Evolutionary conservation across 2,329 filamentous ascomycete genomes (phyloP).

Genomic region (Cytospora chrysosperma): DNA sequence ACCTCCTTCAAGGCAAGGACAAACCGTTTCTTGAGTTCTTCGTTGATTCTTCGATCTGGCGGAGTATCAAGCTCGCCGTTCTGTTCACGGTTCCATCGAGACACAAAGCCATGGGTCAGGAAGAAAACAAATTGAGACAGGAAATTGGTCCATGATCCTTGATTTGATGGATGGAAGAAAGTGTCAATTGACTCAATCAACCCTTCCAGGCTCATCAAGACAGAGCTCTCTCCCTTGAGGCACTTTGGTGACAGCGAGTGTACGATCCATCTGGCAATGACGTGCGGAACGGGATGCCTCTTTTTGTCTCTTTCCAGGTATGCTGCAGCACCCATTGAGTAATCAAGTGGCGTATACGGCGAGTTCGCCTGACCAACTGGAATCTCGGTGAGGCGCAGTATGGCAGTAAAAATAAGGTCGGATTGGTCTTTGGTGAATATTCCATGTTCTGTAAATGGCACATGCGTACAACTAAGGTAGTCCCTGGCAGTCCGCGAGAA

Average conservation of each 20-base stretch:
- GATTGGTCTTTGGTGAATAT: slow-evolving; percentile 93
- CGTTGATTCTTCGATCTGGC: slow-evolving; percentile 72
- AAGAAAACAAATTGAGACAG: slow-evolving; percentile 90
- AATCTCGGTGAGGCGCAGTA: slow-evolving; percentile 87
- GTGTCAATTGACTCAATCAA: slow-evolving; percentile 94
- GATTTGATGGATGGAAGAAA: slow-evolving; percentile 98
- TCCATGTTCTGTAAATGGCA: slow-evolving; percentile 81
- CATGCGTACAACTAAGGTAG: slow-evolving; percentile 69
- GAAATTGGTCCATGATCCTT: slow-evolving; percentile 86
- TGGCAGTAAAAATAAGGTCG: slow-evolving; percentile 86
- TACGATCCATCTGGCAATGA: slow-evolving; percentile 88
- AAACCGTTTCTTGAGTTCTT: slow-evolving; percentile 82
- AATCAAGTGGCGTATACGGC: slow-evolving; percentile 83
- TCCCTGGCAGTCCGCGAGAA: slow-evolving; percentile 86
- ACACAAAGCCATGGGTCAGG: slow-evolving; percentile 92
- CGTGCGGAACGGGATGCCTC: slow-evolving; percentile 88
- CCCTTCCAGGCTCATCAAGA: slow-evolving; percentile 82
- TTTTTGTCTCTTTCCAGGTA: slow-evolving; percentile 91
- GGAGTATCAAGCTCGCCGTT: slow-evolving; percentile 90
- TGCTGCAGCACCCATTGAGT: slow-evolving; percentile 76
- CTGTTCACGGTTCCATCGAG: slow-evolving; percentile 94
- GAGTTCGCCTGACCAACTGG: slow-evolving; percentile 95
- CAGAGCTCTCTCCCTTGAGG: slow-evolving; percentile 72
- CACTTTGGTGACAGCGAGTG: slow-evolving; percentile 89
- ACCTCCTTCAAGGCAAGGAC: slow-evolving; percentile 87